phyloP scores from a whole-genome alignment of 2,329 filamentous ascomycete species.

The Colletotrichum eleusines region DNA sequence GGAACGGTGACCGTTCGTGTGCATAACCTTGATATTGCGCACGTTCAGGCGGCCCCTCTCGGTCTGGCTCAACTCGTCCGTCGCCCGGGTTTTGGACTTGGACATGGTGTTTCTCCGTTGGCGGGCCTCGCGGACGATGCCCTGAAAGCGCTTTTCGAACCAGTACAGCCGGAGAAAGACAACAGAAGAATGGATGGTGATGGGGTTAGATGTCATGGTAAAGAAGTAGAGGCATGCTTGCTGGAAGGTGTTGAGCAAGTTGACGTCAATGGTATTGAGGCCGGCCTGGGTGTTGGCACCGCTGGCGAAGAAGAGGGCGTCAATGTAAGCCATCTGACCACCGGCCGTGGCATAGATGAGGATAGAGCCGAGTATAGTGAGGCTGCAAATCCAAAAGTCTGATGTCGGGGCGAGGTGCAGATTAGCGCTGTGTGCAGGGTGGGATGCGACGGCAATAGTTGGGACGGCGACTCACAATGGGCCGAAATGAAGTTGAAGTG shows the following conservation, averaged over 20 bases:
- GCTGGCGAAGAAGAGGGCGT: conserved; percentile 89
- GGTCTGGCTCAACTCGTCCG: conserved; percentile 58
- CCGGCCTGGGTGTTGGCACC: conserved; percentile 93
- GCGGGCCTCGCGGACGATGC: conserved; percentile 80
- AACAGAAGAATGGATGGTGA: conserved; percentile 85
- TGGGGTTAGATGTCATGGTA: conserved; percentile 82
- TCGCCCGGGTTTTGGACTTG: conserved; percentile 68
- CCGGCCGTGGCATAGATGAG: conserved; percentile 74
- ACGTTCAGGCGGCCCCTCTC: conserved; percentile 68
- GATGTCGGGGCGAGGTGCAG: conserved; percentile 8
- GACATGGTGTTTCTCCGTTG: conserved; percentile 73
- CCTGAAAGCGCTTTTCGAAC: conserved; percentile 97
- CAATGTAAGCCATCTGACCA: conserved; percentile 79
- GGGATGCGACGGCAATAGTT: conserved; percentile 22
- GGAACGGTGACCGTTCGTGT: conserved; percentile 64
- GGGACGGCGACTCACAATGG: conserved; percentile 71
- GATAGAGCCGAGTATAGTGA: conserved; percentile 80
- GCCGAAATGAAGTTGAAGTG: conserved; percentile 85
- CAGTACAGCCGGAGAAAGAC: conserved; percentile 95
- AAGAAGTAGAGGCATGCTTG: conserved; percentile 80
- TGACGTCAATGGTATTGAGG: conserved; percentile 83
- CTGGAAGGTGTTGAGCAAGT: conserved; percentile 76
- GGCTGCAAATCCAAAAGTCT: conserved; percentile 85
- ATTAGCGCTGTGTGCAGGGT: conserved; percentile 31
- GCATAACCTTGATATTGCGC: conserved; percentile 75